Base-by-base conservation (phyloP, 1,139 yeast genomes). In the Zygoascus hellenicus region DNA sequence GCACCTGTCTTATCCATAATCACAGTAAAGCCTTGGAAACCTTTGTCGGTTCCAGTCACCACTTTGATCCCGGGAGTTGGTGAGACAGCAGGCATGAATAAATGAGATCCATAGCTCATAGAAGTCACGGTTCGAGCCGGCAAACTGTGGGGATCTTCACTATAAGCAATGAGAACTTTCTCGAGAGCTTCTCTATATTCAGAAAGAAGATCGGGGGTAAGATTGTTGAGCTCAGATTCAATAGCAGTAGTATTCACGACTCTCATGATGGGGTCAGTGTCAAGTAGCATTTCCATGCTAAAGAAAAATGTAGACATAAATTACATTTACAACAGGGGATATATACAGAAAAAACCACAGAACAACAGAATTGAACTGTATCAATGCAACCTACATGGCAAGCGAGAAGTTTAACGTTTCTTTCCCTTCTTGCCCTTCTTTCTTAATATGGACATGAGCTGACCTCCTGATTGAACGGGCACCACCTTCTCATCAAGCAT, bases 401-500 rank as follows among this genome's bases (percentile, higher is more conserved):
- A 22, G 7, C 26, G 7, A 22, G 26, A 4, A 22, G 26, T 51
- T 51, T 35, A 36, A 15, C 40, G 37, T 26, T 40, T 29, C 46
- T 43, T 43, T 15, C 40, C 37, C 63, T 63, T 69, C 70, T 66
- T 72, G 64, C 56, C 65, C 55, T 43, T 60, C 62, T 48, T 51
- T 65, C 75, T 80, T 68, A 74, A 78, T 61, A 76, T 78, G 39
- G 69, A 75, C 49, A 79, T 72, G 54, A 79, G 69, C 59, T 82
- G 83, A 57, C 88, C 88, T 46, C 75, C 75, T 52, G 75, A 70
- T 56, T 74, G 81, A 38, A 82, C 83, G 57, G 81, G 85, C 52
- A 74, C 72, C 31, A 75, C 81, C 56, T 78, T 77, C 53, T 79
- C 78, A 17, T 85, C 84, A 69, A 83, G 67, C 56, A 83, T 66